Percentiles rank a stretch among this genome's conserved stretches.
phyloP scores from a whole-genome alignment of 2,329 filamentous ascomycete species.

The Calonectria fujianensis region DNA sequence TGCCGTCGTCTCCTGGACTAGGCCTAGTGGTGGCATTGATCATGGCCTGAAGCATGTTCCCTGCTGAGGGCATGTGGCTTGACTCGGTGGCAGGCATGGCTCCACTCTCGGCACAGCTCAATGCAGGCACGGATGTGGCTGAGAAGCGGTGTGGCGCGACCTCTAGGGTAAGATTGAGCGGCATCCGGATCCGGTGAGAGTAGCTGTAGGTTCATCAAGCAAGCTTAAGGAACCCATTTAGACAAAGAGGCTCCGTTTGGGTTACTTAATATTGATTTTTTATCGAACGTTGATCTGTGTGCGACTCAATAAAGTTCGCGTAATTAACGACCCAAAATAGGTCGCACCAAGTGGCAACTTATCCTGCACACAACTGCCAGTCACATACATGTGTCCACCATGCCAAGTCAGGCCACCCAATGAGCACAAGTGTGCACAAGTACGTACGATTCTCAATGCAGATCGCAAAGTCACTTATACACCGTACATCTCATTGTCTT shows the following conservation, averaged over 20 bases:
- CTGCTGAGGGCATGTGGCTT: constrained; percentile 38
- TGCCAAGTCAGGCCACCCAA: neutral
- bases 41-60: constrained; percentile 38
- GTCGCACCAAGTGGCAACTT: neutral
- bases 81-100: neutral
- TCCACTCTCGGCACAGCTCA: neutral
- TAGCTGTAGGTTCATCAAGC: neutral
- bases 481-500: neutral
- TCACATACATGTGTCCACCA: constrained; percentile 1
- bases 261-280: constrained; percentile 1
- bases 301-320: neutral
- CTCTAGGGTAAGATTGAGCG: constrained; percentile 8
- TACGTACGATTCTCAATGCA: neutral
- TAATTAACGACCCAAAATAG: neutral
- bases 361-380: neutral
- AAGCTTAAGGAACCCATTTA: neutral
- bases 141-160: neutral
- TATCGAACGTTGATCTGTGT: neutral
- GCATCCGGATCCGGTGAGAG: neutral
- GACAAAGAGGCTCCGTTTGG: neutral
- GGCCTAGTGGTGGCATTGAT: constrained; percentile 26
- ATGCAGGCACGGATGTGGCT: constrained; percentile 23
- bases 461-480: neutral
- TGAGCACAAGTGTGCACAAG: neutral
- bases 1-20: constrained; percentile 34